Conservation (phyloP, 208 protist genomes). For the Leishmania tarentolae region DNA sequence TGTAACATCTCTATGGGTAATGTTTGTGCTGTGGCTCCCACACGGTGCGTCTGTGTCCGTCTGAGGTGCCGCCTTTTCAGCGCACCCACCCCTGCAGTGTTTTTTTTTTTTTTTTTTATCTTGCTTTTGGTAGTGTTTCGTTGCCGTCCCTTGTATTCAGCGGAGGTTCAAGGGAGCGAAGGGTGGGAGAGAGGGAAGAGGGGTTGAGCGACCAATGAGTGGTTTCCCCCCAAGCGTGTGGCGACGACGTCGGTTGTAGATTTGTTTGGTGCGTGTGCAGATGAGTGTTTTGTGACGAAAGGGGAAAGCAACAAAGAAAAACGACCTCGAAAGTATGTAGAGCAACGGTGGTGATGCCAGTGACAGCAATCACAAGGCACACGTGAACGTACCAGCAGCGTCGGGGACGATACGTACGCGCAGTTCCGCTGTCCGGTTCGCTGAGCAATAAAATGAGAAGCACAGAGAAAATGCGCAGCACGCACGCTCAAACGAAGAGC, state of each 20-base stretch:
- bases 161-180: background rate
- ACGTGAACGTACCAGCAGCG: background rate
- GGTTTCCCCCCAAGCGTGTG: background rate
- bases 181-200: background rate
- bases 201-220: background rate
- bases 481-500: background rate
- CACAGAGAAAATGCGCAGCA: background rate
- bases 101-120: no score
- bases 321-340: background rate
- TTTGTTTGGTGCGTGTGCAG: background rate
- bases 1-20: background rate
- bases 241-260: background rate
- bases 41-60: background rate
- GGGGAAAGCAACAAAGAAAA: background rate
- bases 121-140: background rate
- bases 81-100: background rate
- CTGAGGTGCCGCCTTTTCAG: background rate
- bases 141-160: background rate
- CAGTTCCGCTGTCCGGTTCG: background rate
- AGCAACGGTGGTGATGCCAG: background rate
- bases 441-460: background rate
- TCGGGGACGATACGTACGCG: background rate
- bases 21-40: background rate
- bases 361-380: constrained; percentile 10
- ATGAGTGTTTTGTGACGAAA: background rate